phyloP scores from a whole-genome alignment of 139 green algal species.

The Pleodorina starrii region DNA sequence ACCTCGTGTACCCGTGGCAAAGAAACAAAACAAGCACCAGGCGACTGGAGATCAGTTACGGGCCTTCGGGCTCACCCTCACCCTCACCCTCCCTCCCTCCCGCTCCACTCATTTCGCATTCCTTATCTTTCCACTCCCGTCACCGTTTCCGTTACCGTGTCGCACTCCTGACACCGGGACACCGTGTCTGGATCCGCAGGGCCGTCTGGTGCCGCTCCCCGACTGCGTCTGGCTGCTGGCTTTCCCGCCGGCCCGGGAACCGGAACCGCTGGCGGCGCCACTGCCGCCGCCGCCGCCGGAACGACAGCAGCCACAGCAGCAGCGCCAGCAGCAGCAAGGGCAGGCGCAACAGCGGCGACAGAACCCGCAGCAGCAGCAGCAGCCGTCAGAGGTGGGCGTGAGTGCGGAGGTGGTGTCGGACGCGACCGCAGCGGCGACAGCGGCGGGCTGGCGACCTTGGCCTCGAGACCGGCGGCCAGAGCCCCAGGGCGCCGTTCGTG shows the following conservation, averaged over 20 bases:
- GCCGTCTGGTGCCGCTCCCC: not conserved
- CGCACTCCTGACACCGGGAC: too few species aligned
- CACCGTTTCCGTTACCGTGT: too few species aligned
- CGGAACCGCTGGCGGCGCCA: too few species aligned
- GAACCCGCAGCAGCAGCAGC: not conserved
- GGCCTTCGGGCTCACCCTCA: too few species aligned
- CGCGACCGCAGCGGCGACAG: not conserved
- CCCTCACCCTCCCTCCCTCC: too few species aligned
- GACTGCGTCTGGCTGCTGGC: not conserved
- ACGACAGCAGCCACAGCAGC: slow-evolving; percentile 1
- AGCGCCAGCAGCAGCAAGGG: not conserved
- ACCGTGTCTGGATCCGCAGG: not conserved
- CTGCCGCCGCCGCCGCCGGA: too few species aligned
- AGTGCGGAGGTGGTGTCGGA: not conserved
- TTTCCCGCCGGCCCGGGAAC: not conserved
- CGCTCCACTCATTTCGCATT: too few species aligned
- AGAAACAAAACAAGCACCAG: too few species aligned
- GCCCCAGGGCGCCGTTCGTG: not conserved
- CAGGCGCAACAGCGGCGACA: not conserved
- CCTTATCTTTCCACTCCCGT: too few species aligned
- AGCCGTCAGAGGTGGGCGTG: not conserved
- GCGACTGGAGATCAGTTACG: too few species aligned
- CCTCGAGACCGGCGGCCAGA: not conserved
- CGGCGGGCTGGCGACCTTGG: not conserved
- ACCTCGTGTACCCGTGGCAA: too few species aligned